Evolutionary conservation across 75 land plant genomes (phyloP).

Genomic region (Larix kaempferi): DNA sequence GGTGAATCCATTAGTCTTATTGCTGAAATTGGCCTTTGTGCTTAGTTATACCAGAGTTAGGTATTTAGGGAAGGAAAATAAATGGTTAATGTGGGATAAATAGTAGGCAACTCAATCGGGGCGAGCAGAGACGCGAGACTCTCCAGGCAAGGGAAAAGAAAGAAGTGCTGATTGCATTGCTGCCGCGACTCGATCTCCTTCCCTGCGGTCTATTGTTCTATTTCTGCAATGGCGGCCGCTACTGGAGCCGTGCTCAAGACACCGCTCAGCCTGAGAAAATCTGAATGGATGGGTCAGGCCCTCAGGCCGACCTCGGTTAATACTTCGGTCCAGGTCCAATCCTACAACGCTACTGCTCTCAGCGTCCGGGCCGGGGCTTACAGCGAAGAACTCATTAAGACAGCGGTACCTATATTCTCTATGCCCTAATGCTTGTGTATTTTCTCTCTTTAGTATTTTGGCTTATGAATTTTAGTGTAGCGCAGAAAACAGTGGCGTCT

Average conservation of each 20-base stretch:
- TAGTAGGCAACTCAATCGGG: not conserved
- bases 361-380: slow-evolving; percentile 61
- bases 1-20: too few relatives aligned
- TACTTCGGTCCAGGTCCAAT: not conserved
- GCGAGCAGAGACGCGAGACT: too few relatives aligned
- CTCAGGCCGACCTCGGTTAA: not conserved
- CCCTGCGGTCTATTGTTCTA: too few relatives aligned
- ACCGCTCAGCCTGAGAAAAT: not conserved
- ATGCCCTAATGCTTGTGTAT: not conserved
- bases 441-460: not conserved
- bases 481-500: slow-evolving; percentile 68
- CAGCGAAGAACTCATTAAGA: slow-evolving; percentile 85
- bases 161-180: not conserved
- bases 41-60: too few relatives aligned
- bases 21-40: too few relatives aligned
- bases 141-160: not conserved
- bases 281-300: slow-evolving; percentile 9
- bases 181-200: too few relatives aligned
- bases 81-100: too few relatives aligned
- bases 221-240: not conserved
- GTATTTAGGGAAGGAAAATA: too few relatives aligned
- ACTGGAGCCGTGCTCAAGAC: not conserved
- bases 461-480: not conserved
- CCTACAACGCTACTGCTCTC: slow-evolving; percentile 7
- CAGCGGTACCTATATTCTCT: slow-evolving; percentile 46